Percentiles rank a stretch among this genome's conserved stretches.
phyloP scores from a whole-genome alignment of 306 rosid genomes.

The Citrullus colocynthis region DNA sequence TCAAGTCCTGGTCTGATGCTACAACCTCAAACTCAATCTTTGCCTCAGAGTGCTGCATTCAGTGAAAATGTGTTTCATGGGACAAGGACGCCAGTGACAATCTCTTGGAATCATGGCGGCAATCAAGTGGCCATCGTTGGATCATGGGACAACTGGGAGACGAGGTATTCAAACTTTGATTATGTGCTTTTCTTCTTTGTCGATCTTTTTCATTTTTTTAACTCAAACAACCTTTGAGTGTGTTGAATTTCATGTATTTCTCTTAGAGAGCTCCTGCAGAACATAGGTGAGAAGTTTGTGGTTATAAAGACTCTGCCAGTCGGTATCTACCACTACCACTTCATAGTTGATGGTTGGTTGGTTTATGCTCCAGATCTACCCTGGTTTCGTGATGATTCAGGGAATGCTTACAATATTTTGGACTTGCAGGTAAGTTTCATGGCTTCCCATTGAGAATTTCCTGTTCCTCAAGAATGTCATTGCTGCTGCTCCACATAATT shows the following conservation, averaged over 20 bases:
- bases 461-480: background rate
- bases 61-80: conserved; percentile 21
- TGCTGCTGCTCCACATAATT: background rate
- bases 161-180: conserved; percentile 20
- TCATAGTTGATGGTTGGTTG: conserved; percentile 42
- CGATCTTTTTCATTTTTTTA: background rate
- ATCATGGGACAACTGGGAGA: conserved; percentile 82
- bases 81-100: conserved; percentile 27
- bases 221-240: background rate
- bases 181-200: background rate
- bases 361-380: conserved; percentile 48
- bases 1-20: conserved; percentile 18
- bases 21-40: conserved; percentile 15
- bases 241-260: conserved; percentile 5
- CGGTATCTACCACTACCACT: conserved; percentile 43
- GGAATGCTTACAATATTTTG: conserved; percentile 40
- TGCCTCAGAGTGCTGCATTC: conserved; percentile 19
- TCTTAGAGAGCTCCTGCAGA: conserved; percentile 41
- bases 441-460: background rate
- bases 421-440: conserved; percentile 40
- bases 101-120: conserved; percentile 69
- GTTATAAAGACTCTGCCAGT: conserved; percentile 28
- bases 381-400: conserved; percentile 20
- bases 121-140: conserved; percentile 49
- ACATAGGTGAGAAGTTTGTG: conserved; percentile 14